These are phyloP conservation scores for Letharia columbiana DNA, from an alignment of 495 filamentous ascomycete species.

Conservation along the genomic window DNA sequence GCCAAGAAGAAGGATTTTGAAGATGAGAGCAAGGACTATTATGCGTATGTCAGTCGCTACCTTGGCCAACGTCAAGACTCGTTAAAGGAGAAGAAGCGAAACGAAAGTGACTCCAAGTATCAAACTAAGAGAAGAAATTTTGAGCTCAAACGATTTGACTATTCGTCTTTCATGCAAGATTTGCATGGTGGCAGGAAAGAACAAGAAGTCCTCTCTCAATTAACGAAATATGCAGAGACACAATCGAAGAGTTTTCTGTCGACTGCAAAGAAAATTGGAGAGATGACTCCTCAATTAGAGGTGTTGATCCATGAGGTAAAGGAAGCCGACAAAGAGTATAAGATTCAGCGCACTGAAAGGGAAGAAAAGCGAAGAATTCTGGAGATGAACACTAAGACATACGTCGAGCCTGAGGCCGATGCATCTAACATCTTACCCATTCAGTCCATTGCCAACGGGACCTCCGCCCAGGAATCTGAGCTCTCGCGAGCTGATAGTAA, in stretches of 20 bases:
- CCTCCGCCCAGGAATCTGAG: constrained; percentile 50
- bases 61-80: constrained; percentile 92
- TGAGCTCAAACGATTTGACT: constrained; percentile 95
- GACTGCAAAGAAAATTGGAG: constrained; percentile 78
- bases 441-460: constrained; percentile 22
- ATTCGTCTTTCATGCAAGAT: constrained; percentile 98
- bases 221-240: constrained; percentile 88
- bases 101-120: constrained; percentile 92
- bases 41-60: constrained; percentile 87
- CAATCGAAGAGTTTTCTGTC: constrained; percentile 77
- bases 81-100: constrained; percentile 91
- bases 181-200: constrained; percentile 95
- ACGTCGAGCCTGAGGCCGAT: constrained; percentile 61
- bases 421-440: constrained; percentile 26
- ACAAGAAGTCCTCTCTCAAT: constrained; percentile 89
- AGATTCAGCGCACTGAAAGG: constrained; percentile 82
- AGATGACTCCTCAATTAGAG: constrained; percentile 81
- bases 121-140: constrained; percentile 89
- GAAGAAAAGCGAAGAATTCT: constrained; percentile 84
- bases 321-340: constrained; percentile 90
- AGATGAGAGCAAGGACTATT: constrained; percentile 96
- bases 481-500: constrained; percentile 65
- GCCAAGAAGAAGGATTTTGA: constrained; percentile 97
- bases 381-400: constrained; percentile 80
- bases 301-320: constrained; percentile 84